Evolutionary conservation across 2,329 filamentous ascomycete species (phyloP).

Genomic region (Hysterium pulicare): DNA sequence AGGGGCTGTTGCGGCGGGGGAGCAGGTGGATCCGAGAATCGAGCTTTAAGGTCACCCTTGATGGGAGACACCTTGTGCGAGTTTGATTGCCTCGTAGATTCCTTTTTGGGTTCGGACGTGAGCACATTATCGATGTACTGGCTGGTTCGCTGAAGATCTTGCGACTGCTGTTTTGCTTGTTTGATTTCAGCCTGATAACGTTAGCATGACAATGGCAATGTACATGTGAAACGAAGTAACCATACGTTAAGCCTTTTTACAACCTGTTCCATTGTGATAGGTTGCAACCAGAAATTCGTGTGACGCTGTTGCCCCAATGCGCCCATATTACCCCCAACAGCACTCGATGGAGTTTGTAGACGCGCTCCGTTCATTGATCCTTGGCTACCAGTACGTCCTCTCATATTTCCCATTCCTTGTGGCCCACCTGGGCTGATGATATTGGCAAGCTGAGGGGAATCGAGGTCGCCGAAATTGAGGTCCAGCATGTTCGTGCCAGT

Average conservation of each 20-base stretch:
- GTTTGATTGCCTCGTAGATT: slow-evolving; percentile 45
- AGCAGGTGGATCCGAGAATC: slow-evolving; percentile 89
- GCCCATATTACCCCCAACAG: slow-evolving; percentile 54
- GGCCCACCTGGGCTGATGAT: slow-evolving; percentile 64
- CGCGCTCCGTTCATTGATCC: slow-evolving; percentile 63
- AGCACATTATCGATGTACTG: slow-evolving; percentile 77
- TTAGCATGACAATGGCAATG: slow-evolving; percentile 14
- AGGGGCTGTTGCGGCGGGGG: slow-evolving; percentile 90
- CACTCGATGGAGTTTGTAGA: slow-evolving; percentile 55
- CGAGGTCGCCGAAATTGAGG: slow-evolving; percentile 88
- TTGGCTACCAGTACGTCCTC: slow-evolving; percentile 58
- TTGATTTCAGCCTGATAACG: slow-evolving; percentile 75
- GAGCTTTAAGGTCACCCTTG: slow-evolving; percentile 71
- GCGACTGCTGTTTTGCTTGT: slow-evolving; percentile 79
- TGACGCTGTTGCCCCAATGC: slow-evolving; percentile 68
- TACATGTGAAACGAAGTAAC: slow-evolving; percentile 33
- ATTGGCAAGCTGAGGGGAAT: slow-evolving; percentile 68
- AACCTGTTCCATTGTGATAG: slow-evolving; percentile 90
- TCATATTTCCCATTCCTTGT: slow-evolving; percentile 61
- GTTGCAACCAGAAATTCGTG: slow-evolving; percentile 79
- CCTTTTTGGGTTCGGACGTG: slow-evolving; percentile 63
- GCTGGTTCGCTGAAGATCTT: slow-evolving; percentile 78
- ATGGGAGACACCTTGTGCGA: slow-evolving; percentile 43
- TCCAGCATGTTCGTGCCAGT: slow-evolving; percentile 71
- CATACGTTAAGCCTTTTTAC: slow-evolving; percentile 78